phyloP scores from a whole-genome alignment of 139 green algal species.

The Chlamydomonas applanata region DNA sequence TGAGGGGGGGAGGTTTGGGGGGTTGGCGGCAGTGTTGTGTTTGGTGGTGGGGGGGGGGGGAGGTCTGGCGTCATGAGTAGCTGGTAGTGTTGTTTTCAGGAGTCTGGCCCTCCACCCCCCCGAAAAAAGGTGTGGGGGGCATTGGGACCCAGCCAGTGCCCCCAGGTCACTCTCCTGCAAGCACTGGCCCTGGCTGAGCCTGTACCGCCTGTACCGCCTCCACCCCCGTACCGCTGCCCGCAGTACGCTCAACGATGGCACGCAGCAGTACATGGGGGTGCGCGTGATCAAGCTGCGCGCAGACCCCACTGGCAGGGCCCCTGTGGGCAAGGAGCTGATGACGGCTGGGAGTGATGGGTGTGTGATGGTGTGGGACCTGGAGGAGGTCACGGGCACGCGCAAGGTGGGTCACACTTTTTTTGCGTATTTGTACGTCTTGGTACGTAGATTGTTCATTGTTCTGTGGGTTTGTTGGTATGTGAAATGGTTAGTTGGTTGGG shows the following conservation, averaged over 20 bases:
- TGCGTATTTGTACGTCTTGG: constrained; percentile 1
- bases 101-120: no score
- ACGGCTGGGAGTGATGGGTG: constrained; percentile 38
- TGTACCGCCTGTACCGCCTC: no score
- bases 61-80: no score
- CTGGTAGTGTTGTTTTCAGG: no score
- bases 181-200: no score
- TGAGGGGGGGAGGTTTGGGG: no score
- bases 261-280: constrained; percentile 37
- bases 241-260: constrained; percentile 42
- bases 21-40: neutral
- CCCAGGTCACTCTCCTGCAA: no score
- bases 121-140: no score
- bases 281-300: constrained; percentile 30
- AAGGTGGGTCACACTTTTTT: constrained; percentile 3
- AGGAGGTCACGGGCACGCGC: constrained; percentile 18
- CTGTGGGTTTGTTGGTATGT: no score
- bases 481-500: no score
- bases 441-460: neutral
- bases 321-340: constrained; percentile 20
- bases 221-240: no score
- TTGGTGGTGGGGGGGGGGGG: neutral
- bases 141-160: no score
- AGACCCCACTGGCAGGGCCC: neutral
- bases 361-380: constrained; percentile 22